Evolutionary conservation across 2,329 filamentous ascomycete species (phyloP), one percentile per base, ranked within the genome.

Genomic region (Fusarium sp.): DNA sequence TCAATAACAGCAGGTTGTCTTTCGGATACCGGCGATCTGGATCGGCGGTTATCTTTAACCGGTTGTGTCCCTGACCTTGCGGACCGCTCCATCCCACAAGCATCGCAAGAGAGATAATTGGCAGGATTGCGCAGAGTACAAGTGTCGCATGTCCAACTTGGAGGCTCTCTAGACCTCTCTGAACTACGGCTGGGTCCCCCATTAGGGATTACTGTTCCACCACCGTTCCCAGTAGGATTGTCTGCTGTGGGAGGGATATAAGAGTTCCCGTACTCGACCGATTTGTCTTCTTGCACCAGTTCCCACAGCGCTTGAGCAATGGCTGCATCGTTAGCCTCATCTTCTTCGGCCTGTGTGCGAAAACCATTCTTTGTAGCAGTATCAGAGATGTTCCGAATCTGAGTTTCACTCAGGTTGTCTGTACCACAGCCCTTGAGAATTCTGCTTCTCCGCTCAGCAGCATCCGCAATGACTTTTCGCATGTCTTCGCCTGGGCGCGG

Each of bases 291-390:
- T 76, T 97, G 92, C 27, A 96, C 91, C 20, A 97, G 83, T 74
- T 98, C 94, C 82, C 93, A 94, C 32, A 97, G 83, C 0, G 94
- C 94, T 75, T 94, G 89, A 55, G 93, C 89, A 65, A 97, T 97
- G 7, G 94, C 94, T 25, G 88, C 86, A 59, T 97, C 93, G 73
- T 97, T 97, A 5, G 93, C 94, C 72, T 94, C 91, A 58, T 97
- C 93, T 77, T 97, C 92, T 71, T 97, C 93, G 0, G 93, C 93
- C 74, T 92, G 88, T 0, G 94, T 98, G 64, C 87, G 88, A 82
- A 97, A 95, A 0, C 93, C 93, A 69, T 91, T 91, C 59, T 84
- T 84, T 8, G 88, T 89, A 40, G 90, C 91, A 62, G 82, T 82
- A 55, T 92, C 87, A 18, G 83, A 84, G 40, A 92, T 87, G 48